Base-by-base conservation (phyloP, 805 yeast genomes). In the Ogataea philodendri region DNA sequence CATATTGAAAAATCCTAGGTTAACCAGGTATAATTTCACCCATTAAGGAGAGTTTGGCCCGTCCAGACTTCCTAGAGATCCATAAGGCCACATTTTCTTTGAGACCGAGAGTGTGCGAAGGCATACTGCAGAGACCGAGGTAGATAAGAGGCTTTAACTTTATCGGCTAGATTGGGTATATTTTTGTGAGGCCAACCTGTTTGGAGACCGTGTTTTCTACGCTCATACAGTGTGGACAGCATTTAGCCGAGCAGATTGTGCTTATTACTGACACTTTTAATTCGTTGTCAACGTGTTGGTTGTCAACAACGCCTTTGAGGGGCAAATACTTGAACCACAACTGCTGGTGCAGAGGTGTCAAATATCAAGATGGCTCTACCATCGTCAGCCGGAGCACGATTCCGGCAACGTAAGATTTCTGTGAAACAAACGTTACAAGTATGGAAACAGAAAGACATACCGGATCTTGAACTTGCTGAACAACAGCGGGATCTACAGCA, bases 331-430 rank as follows among this genome's bases (percentile, higher is more conserved):
- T 9, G 13, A 11, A 17, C 9, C 14, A 21, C 14, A 26, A 10
- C 5, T n/a, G 15, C 26, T 25, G 39, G 39, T 36, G 39, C 16
- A 36, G 23, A 31, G 39, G 34, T 36, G 35, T 30, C 23, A 23
- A 6, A 13, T 26, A 18, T 15, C 22, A 31, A 11, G 29, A 22
- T 30, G 21, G 30, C 23, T 14, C 32, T 41, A 18, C 63, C 64
- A 32, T 46, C 62, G 22, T 57, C 65, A 27, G 69, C 76, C 15
- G 74, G 76, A 35, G 83, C 90, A 26, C 68, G 96, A 44, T 89
- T 89, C 63, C 80, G 98, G 48, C 97, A 90, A 68, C 75, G 97
- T 42, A 93, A 93, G 65, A 89, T 90, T 48, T 83, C 95, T 30
- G 93, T 89, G 30, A 93, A 89, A 60, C 95, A 88, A 58, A 78